phyloP scores from a whole-genome alignment of 257 asterid species.

The Galeopsis tetrahit region DNA sequence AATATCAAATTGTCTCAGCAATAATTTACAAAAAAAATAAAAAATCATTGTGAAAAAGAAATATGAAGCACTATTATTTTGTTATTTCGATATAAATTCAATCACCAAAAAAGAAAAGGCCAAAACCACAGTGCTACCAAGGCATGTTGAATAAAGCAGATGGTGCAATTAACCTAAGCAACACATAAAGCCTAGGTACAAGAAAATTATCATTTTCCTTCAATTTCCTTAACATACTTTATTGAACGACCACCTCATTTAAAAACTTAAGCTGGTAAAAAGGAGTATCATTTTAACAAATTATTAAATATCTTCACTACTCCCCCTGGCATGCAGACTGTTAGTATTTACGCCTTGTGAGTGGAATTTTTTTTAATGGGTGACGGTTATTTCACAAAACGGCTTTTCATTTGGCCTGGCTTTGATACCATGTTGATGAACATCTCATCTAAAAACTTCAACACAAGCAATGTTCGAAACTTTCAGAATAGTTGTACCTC shows the following conservation, averaged over 20 bases:
- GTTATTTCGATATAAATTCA: conserved; percentile 15
- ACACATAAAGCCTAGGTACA: not conserved
- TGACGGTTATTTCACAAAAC: not conserved
- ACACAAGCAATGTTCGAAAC: no score
- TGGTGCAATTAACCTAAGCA: not conserved
- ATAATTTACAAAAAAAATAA: not conserved
- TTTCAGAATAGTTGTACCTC: no score
- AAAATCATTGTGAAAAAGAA: not conserved
- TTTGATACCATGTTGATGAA: not conserved
- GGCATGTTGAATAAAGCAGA: not conserved
- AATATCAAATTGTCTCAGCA: conserved; percentile 26
- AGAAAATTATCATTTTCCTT: not conserved
- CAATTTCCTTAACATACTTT: not conserved
- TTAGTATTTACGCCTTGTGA: not conserved
- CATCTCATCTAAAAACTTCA: no score
- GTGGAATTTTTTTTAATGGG: not conserved
- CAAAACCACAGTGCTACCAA: conserved; percentile 22
- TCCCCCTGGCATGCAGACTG: not conserved
- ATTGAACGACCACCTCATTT: not conserved
- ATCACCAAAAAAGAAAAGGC: conserved; percentile 1
- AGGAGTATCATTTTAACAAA: not conserved
- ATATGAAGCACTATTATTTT: conserved; percentile 6
- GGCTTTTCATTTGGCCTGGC: not conserved
- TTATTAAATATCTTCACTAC: not conserved
- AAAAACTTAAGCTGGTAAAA: not conserved